phyloP scores from a whole-genome alignment of 768 basidiomycete genomes.

The Podaxis sp. region DNA sequence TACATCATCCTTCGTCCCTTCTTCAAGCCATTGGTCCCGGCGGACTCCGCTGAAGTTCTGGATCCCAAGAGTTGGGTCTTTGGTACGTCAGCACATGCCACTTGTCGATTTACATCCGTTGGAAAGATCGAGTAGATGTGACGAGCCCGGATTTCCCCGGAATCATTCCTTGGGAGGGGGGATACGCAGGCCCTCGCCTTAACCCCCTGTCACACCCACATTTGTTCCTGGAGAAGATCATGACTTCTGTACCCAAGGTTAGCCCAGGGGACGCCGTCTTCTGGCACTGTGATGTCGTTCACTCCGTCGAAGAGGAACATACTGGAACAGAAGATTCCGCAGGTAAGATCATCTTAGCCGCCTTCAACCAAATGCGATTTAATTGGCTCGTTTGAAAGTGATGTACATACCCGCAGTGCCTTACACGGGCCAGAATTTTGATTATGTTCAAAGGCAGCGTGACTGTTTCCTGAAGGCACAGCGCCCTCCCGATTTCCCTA shows the following conservation, averaged over 20 bases:
- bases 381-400: slow-evolving; percentile 32
- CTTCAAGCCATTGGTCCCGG: slow-evolving; percentile 49
- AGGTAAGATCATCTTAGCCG: slow-evolving; percentile 26
- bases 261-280: slow-evolving; percentile 75
- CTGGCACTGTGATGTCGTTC: slow-evolving; percentile 64
- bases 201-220: slow-evolving; percentile 63
- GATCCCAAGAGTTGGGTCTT: slow-evolving; percentile 52
- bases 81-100: slow-evolving; percentile 24
- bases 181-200: slow-evolving; percentile 41
- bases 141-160: slow-evolving; percentile 50
- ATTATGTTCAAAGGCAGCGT: slow-evolving; percentile 60
- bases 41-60: slow-evolving; percentile 36
- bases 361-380: neutral
- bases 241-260: slow-evolving; percentile 69
- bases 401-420: slow-evolving; percentile 81
- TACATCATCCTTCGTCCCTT: slow-evolving; percentile 76
- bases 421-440: slow-evolving; percentile 49
- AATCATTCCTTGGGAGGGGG: slow-evolving; percentile 33
- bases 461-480: slow-evolving; percentile 54
- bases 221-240: slow-evolving; percentile 54
- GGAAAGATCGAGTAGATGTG: slow-evolving; percentile 30
- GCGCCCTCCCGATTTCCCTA: slow-evolving; percentile 71
- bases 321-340: slow-evolving; percentile 52
- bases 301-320: slow-evolving; percentile 49
- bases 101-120: neutral